Conservation (phyloP, 345 rosid genomes). For the Syzygium grande region DNA sequence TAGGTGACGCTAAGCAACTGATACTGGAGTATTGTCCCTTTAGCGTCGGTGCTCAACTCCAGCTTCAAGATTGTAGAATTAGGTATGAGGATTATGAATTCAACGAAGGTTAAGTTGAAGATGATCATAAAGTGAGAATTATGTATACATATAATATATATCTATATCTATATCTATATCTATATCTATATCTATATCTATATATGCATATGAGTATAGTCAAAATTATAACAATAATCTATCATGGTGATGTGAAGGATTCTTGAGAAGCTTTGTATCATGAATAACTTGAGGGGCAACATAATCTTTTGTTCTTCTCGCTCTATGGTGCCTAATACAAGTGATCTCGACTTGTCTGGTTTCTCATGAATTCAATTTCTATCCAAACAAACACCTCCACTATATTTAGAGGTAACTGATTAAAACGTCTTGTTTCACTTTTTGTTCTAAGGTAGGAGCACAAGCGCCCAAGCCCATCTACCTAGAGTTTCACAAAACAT, state of each 20-base stretch:
- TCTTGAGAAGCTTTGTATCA: background rate
- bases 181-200: no score
- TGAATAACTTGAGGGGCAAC: background rate
- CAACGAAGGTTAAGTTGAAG: background rate
- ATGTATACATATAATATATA: background rate
- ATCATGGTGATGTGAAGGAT: background rate
- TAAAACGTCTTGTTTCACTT: background rate
- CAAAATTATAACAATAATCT: background rate
- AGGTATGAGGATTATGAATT: background rate
- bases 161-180: no score
- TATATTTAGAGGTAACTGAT: background rate
- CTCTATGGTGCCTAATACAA: background rate
- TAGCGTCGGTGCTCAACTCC: background rate
- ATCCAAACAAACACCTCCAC: background rate
- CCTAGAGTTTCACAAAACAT: background rate
- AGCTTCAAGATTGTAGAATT: background rate
- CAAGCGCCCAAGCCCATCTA: background rate
- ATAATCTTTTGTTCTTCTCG: background rate
- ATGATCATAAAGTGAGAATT: background rate
- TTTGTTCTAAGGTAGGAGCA: background rate
- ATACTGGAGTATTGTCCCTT: background rate
- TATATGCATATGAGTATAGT: background rate
- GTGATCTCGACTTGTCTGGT: background rate
- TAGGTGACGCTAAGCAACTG: background rate
- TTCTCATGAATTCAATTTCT: background rate